Base-by-base conservation (phyloP, 108 stramenopile species). In the Discostella pseudostelligera region DNA sequence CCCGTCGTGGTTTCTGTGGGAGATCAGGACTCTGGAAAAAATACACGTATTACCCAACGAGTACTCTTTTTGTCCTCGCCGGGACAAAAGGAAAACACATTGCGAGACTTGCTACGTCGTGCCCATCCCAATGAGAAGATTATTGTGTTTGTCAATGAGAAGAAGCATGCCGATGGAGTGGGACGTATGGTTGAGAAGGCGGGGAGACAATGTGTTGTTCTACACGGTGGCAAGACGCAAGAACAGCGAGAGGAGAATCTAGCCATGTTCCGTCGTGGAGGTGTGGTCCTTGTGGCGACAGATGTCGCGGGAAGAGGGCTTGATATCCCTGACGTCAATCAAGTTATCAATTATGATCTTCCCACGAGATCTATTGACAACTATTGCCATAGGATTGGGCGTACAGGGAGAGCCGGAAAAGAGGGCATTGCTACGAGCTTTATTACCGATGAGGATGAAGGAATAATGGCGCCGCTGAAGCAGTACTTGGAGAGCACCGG, bases 381-480 rank as follows among this genome's bases (percentile, higher is more conserved):
- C 61, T 99, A 99, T 82, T 90, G 81, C 61, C 97, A 98, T 79
- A 78, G 99, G 19, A 98, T 99, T 67, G 99, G 99, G 4, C 85
- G 99, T 21, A 99, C 99, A 11, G 99, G 97, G 0, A 92, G 99
- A 36, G 99, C 99, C 12, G 99, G 99, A 8, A 96, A 97, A 70
- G 72, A 83, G 42, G 99, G 99, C 12, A 39, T 91, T 13, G 97
- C 99, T 4, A 94, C 93, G 4, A 95, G 93, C 22, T 92, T 97
- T 36, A 84, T 98, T 19, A 97, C 97, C 0, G 97, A 97, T 39
- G 79, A 79, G 57, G 96, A 97, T 65, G 84, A 86, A 42, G 93
- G 89, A n/a, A 93, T 97, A 36, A 92, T 96, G 90, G 84, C 87
- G 13, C 83, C 87, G 8, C 62, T 96, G 48, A 84, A 83, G 59